Evolutionary conservation across 495 filamentous ascomycete species (phyloP), one percentile per base, ranked within the genome.

Genomic region (Aspergillus bertholletiae): DNA sequence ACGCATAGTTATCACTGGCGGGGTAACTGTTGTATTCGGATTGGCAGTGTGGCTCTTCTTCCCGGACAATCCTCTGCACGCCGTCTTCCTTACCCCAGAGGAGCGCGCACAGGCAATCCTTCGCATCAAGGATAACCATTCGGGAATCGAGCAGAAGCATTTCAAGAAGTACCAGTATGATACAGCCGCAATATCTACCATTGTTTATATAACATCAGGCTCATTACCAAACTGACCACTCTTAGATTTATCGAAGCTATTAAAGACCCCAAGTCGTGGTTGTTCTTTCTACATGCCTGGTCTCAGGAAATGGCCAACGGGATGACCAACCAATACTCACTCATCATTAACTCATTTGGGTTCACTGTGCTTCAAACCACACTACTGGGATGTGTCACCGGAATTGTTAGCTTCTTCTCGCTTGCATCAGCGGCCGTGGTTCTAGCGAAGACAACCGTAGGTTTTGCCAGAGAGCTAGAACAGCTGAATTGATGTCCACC

Each of bases 51-150:
- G 74, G 48, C 67, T 79, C 21, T 63, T 78, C 51, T 82, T 85
- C 64, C 82, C 82, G 1, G 80, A 84, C 57, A 79, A 78, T 7
- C 82, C 81, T 0, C 73, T 84, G 62, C 73, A 79, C 4, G 81
- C 82, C 9, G 74, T 71, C 37, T 84, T 83, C 54, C 72, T 84
- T 20, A 74, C 63, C 9, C 67, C 76, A 27, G 75, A 77, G 45
- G 80, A 84, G 55, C 81, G 83, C 49, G 66, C 66, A 30, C 55
- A 84, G 54, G 80, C 83, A 50, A 74, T 84, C 15, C 71, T 80
- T 46, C 70, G 82, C 5, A 78, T 84, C 24, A 75, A 78, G 32
- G 67, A 72, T 6, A 82, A 85, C 46, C 79, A 81, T 58, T 83
- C 81, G 0, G 82, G 82, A 26, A 74, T 84, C 28, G 81, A 84